Base-by-base conservation (phyloP, 495 filamentous ascomycete genomes). In the Aspergillus egyptiacus region DNA sequence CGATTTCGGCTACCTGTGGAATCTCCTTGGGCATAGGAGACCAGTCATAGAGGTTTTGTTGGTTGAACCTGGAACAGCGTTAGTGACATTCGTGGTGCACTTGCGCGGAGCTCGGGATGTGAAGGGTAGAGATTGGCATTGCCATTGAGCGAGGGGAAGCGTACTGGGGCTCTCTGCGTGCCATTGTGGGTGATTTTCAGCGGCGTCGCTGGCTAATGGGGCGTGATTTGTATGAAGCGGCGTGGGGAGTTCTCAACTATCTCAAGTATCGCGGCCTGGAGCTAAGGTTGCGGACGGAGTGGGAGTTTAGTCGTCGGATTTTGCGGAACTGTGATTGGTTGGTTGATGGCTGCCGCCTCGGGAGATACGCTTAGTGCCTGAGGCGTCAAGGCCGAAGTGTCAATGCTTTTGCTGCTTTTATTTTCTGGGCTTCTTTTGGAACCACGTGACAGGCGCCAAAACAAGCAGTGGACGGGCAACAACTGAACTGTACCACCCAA, bases 21-120 rank as follows among this genome's bases (percentile, higher is more conserved):
- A 99, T 89, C 58, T 82, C 80, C 62, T 85, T 78, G 47, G 93
- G 93, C 63, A 97, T 86, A 58, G 93, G 93, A 51, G 94, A 96
- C 56, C 88, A 91, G 79, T 99, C 94, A 74, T 93, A 78, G 66
- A 96, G 85, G 72, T 86, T 79, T 48, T 87, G 75, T 70, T 95
- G 87, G 76, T 89, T 89, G 82, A 97, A 96, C 61, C 93, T 97
- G 70, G 49, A 52, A 52, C 61, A 24, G 35, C 49, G n/a, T 18
- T 31, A 13, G 34, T 43, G 40, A 38, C 34, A 9, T 14, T 6
- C 22, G n/a, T n/a, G n/a, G n/a, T 24, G 19, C 27, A 25, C 24
- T n/a, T 51, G 45, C 43, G 14, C 13, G 46, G 49, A 50, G 61
- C 58, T 64, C 60, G 46, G 40, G 31, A 33, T 4, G 30, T 48